These are phyloP conservation scores for Synchytrium microbalum DNA, from an alignment of 371 early-diverging fungal genomes.

Conservation along the genomic window DNA sequence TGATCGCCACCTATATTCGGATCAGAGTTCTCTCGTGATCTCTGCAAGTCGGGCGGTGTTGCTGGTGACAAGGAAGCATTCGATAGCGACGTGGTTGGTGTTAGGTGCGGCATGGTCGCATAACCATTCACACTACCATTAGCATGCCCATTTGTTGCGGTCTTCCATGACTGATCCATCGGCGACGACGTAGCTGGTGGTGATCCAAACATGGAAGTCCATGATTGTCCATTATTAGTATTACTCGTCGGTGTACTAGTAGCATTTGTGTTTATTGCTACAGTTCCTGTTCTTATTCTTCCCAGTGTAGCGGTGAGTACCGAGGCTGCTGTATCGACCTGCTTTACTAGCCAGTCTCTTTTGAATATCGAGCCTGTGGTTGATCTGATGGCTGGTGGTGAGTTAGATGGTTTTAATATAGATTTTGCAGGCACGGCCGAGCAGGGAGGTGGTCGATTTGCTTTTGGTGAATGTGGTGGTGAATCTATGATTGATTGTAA, in stretches of 20 bases:
- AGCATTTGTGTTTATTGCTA: not conserved
- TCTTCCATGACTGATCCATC: not conserved
- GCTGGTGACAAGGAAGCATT: not conserved
- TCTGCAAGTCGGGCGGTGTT: not conserved
- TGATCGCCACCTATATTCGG: not conserved
- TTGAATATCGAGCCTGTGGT: slow-evolving; percentile 2
- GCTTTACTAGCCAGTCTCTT: slow-evolving; percentile 12
- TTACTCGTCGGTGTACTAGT: not conserved
- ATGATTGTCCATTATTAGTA: not conserved
- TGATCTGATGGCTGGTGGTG: slow-evolving; percentile 2
- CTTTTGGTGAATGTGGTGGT: slow-evolving; percentile 13
- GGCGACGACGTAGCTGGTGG: not conserved
- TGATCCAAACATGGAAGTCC: not conserved
- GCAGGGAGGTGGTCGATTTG: slow-evolving; percentile 3
- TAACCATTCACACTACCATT: not conserved
- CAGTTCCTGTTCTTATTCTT: slow-evolving; percentile 1
- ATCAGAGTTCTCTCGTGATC: not conserved
- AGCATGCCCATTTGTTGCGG: not conserved
- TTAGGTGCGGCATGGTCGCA: not conserved
- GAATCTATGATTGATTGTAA: slow-evolving; percentile 10
- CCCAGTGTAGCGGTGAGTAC: slow-evolving; percentile 10
- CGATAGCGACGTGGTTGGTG: not conserved
- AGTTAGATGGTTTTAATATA: slow-evolving; percentile 9
- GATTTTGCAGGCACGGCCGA: not conserved
- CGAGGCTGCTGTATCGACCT: slow-evolving; percentile 16